phyloP scores from a whole-genome alignment of 2,329 filamentous ascomycete genomes.

The Capronia coronata region DNA sequence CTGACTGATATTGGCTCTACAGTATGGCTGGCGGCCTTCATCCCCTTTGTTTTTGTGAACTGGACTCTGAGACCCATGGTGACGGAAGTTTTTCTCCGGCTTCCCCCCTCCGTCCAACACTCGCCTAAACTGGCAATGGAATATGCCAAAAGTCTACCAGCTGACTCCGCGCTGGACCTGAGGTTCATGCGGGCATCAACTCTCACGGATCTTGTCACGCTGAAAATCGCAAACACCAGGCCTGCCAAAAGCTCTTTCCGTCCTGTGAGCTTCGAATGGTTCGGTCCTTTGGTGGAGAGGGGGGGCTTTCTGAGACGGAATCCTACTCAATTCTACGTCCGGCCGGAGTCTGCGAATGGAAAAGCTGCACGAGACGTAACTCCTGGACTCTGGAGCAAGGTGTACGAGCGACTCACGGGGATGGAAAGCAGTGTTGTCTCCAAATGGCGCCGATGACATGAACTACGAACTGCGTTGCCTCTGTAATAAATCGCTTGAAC shows the following conservation, averaged over 20 bases:
- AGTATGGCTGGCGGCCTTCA: slow-evolving; percentile 43
- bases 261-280: slow-evolving; percentile 37
- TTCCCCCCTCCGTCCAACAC: slow-evolving; percentile 59
- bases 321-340: slow-evolving; percentile 37
- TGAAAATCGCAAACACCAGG: slow-evolving; percentile 39
- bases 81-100: slow-evolving; percentile 61
- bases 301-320: slow-evolving; percentile 37
- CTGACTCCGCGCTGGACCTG: slow-evolving; percentile 39
- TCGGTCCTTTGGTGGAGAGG: slow-evolving; percentile 34
- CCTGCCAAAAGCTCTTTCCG: slow-evolving; percentile 34
- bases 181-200: slow-evolving; percentile 43
- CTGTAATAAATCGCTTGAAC: slow-evolving; percentile 2
- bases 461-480: background rate
- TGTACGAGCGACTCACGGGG: slow-evolving; percentile 37
- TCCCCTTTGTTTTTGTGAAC: slow-evolving; percentile 59
- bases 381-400: slow-evolving; percentile 40
- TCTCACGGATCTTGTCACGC: slow-evolving; percentile 38
- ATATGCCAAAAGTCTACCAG: slow-evolving; percentile 41
- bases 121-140: slow-evolving; percentile 46
- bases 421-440: slow-evolving; percentile 12
- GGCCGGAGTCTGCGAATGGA: slow-evolving; percentile 31
- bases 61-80: slow-evolving; percentile 66
- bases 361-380: slow-evolving; percentile 35
- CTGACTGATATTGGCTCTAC: slow-evolving; percentile 8
- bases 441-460: slow-evolving; percentile 22